Evolutionary conservation across 2,329 filamentous ascomycete species (phyloP), one percentile per base, ranked within the genome.

Genomic region (Gnomoniopsis sp.): DNA sequence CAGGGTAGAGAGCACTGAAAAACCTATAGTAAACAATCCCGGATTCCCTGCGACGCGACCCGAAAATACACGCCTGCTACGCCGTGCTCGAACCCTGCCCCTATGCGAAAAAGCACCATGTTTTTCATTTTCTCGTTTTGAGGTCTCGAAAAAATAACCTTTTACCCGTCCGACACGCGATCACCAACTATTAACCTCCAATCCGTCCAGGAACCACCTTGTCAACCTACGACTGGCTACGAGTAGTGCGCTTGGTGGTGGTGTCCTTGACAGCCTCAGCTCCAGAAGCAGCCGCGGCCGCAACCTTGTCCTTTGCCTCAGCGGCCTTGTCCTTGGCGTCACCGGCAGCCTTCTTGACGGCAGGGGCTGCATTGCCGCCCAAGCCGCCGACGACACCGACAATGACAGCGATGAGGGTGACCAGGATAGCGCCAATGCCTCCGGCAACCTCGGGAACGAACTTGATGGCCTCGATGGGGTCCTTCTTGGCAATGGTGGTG

Each of bases 371-470:
- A 58, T 84, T 81, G 68, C 81, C 80, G 86, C 85, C 64, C 30
- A 53, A 48, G 22, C 85, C 74, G 65, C 84, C 80, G 68, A 93
- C 74, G 64, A 89, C 77, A 66, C 85, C 82, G 63, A 89, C 76
- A 64, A 96, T 75, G 64, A 96, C 68, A 65, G 88, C 85, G 62
- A 96, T 72, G 65, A 95, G 70, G 51, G 88, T 86, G 58, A 91
- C 77, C 49, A 88, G 72, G 64, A 92, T 73, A 65, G 88, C 89
- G 70, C 80, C 89, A 69, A 96, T 78, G 70, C 86, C 90, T 70
- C 87, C 92, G 64, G 92, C 91, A 67, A 96, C 88, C 78, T 97
- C 95, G 65, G 95, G 95, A 65, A 97, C 90, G 68, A 91, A 90
- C 79, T 91, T 90, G 78, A 93, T 79, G 55, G 93, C 93, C 77